These are phyloP conservation scores for Cyclostephanos tholiformis DNA, from an alignment of 108 stramenopile genomes.

Conservation along the genomic window DNA sequence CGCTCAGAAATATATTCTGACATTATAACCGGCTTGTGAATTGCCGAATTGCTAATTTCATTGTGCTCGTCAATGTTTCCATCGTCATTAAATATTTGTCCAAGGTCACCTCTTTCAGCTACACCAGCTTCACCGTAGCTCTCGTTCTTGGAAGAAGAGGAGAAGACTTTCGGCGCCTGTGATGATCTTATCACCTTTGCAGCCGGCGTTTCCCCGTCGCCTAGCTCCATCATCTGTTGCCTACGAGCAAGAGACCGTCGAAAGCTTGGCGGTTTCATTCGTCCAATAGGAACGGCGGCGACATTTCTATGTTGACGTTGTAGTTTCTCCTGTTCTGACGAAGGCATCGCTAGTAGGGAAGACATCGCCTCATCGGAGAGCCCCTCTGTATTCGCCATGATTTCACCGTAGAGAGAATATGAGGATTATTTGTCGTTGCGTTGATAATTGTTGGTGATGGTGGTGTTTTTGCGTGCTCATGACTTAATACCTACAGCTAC, in stretches of 20 bases:
- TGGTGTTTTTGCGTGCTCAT: no score
- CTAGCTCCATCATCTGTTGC: conserved; percentile 62
- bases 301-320: not conserved
- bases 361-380: conserved; percentile 69
- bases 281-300: not conserved
- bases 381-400: conserved; percentile 82
- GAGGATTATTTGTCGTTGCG: not conserved
- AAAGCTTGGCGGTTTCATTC: conserved; percentile 33
- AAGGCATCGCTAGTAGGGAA: conserved; percentile 53
- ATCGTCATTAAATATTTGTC: conserved; percentile 4
- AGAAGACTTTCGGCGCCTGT: conserved; percentile 36
- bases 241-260: conserved; percentile 48
- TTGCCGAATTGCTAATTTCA: not conserved
- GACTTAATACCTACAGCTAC: no score
- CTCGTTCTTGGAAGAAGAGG: conserved; percentile 23
- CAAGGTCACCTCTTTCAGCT: conserved; percentile 4
- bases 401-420: conserved; percentile 6
- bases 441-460: not conserved
- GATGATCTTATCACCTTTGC: conserved; percentile 67
- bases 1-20: conserved; percentile 51
- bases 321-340: conserved; percentile 13
- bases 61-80: not conserved
- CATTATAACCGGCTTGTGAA: conserved; percentile 33
- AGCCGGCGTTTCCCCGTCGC: conserved; percentile 65
- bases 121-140: not conserved